Evolutionary conservation across 352 stramenopile species (phyloP), one percentile per base, ranked within the genome.

Genomic region (Aphanomyces stellatus): DNA sequence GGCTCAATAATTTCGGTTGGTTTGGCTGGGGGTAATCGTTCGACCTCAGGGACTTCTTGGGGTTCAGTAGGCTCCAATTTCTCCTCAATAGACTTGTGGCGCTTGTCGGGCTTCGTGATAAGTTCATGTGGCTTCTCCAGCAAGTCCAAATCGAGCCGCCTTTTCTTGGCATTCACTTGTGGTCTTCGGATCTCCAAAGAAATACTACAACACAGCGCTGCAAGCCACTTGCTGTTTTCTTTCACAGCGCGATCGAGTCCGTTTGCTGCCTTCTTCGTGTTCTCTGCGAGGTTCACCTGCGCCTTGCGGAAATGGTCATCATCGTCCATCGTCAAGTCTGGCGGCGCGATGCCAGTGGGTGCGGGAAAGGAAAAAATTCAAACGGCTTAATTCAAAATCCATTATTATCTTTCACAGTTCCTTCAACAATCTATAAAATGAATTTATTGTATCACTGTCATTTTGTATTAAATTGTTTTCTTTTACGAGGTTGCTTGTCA

Each of bases 291-390:
- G 55, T 64, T 30, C 37, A 25, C 35, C 55, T 51, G 55, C 17
- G 37, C 55, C 22, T 31, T 46, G 15, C 25, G n/a, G 33, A 64
- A 35, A 35, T 64, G 40, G 22, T 46, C 53, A 30, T 35, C 51
- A 30, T 64, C 31, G n/a, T 64, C 37, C 55, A 64, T 64, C 37
- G 11, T 33, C 24, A n/a, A n/a, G n/a, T n/a, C n/a, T n/a, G n/a
- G n/a, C n/a, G n/a, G n/a, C n/a, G n/a, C n/a, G n/a, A n/a, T n/a
- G n/a, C n/a, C n/a, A n/a, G n/a, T n/a, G n/a, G n/a, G n/a, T n/a
- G n/a, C n/a, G 37, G 22, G 34, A 51, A 28, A 17, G 34, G 15
- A 30, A 34, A 35, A 35, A 35, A 35, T 46, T 19, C 33, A 64
- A 48, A 51, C 24, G 8, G n/a, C 35, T 22, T 8, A 33, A 35